Conservation (phyloP, 129 eudicot genomes). For the Helianthus tuberosus region DNA sequence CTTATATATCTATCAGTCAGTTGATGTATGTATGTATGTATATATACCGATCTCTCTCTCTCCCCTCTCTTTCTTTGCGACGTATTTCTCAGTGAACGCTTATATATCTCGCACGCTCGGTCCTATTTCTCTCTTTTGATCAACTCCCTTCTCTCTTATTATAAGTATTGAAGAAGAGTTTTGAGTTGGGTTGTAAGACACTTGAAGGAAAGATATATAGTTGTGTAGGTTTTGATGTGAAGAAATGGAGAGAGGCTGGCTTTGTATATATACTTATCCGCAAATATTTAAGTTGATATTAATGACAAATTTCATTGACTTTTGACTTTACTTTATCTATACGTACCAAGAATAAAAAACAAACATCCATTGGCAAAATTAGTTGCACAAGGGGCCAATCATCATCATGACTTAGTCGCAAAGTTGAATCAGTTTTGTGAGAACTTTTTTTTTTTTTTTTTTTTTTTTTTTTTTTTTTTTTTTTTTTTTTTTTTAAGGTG, state of each 20-base stretch:
- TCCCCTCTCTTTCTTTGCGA: not conserved
- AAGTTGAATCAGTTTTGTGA: slow-evolving; percentile 11
- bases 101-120: not conserved
- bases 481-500: too few relatives aligned
- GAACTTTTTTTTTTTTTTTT: too few relatives aligned
- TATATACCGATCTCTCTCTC: not conserved
- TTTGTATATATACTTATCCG: slow-evolving; percentile 13
- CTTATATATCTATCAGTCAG: not conserved
- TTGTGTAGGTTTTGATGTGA: slow-evolving; percentile 9
- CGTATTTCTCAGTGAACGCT: not conserved
- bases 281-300: not conserved
- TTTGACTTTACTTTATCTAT: slow-evolving; percentile 17
- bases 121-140: not conserved
- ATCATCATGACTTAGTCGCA: slow-evolving; percentile 32
- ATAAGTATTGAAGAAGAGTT: slow-evolving; percentile 19
- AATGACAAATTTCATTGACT: slow-evolving; percentile 33
- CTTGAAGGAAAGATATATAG: slow-evolving; percentile 2
- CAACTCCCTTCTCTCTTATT: not conserved
- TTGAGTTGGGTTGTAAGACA: slow-evolving; percentile 15
- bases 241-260: slow-evolving; percentile 17
- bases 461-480: too few relatives aligned
- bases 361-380: not conserved
- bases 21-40: not conserved
- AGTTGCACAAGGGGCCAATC: not conserved
- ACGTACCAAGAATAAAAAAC: not conserved